Percentiles rank a stretch among this genome's conserved stretches.
phyloP scores from a whole-genome alignment of 225 moss, liverwort and hornwort species.

The Lunularia cruciata region DNA sequence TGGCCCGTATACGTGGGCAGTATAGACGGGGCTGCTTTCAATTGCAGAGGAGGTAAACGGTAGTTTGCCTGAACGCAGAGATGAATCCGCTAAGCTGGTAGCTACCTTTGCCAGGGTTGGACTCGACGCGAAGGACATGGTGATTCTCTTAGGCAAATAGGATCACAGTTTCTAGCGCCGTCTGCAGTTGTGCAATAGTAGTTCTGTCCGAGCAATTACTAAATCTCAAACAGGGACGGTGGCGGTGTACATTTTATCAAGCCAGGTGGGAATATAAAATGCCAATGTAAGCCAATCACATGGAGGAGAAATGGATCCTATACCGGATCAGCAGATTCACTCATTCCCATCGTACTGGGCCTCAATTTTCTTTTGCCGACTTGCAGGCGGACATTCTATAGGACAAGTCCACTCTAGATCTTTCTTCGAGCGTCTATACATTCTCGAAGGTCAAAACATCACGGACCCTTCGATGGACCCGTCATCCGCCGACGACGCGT shows the following conservation, averaged over 20 bases:
- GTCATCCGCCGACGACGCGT: neutral
- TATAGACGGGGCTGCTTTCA: neutral
- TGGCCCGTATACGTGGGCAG: neutral
- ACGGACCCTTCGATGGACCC: neutral
- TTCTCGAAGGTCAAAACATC: neutral
- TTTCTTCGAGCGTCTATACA: constrained; percentile 1
- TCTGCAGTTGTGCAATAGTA: neutral
- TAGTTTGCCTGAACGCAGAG: neutral
- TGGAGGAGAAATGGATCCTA: no score
- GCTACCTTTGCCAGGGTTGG: neutral
- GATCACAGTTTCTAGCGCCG: neutral
- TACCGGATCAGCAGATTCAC: no score
- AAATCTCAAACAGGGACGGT: neutral
- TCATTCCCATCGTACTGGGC: no score
- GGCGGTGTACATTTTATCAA: neutral
- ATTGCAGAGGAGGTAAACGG: neutral
- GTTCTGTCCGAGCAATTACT: neutral
- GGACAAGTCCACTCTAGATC: neutral
- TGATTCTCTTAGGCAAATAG: neutral
- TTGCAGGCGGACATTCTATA: constrained; percentile 1
- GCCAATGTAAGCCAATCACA: neutral
- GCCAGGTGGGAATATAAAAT: neutral
- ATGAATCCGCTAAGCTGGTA: neutral
- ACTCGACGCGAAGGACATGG: neutral
- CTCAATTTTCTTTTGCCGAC: neutral